These are phyloP conservation scores for Pythium scleroteichum DNA, from an alignment of 352 stramenopile genomes.

Conservation along the genomic window DNA sequence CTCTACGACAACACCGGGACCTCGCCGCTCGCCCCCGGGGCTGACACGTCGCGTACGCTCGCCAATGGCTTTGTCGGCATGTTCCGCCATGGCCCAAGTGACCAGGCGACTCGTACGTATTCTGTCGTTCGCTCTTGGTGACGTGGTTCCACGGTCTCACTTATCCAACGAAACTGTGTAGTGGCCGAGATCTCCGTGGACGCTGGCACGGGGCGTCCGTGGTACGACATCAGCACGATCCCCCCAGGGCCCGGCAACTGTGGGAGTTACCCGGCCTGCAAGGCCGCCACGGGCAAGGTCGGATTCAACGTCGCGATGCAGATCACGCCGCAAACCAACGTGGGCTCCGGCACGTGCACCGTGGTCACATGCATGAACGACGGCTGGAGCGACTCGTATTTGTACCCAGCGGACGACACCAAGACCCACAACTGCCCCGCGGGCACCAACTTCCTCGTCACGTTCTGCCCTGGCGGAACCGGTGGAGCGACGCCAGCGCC, in stretches of 20 bases:
- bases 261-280: constrained; percentile 51
- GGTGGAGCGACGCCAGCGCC: constrained; percentile 28
- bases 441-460: constrained; percentile 58
- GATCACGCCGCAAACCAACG: constrained; percentile 49
- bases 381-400: constrained; percentile 57
- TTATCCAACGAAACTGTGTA: neutral
- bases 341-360: constrained; percentile 41
- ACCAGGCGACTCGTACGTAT: constrained; percentile 39
- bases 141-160: neutral
- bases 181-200: constrained; percentile 28
- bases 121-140: no score
- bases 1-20: constrained; percentile 50
- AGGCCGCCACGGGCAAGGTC: constrained; percentile 43
- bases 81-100: constrained; percentile 52
- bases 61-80: constrained; percentile 50
- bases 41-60: constrained; percentile 35
- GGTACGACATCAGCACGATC: constrained; percentile 35
- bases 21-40: constrained; percentile 29
- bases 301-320: constrained; percentile 69
- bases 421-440: constrained; percentile 63
- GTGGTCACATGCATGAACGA: constrained; percentile 49
- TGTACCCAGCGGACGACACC: constrained; percentile 56
- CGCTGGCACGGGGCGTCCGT: constrained; percentile 9
- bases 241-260: constrained; percentile 50
- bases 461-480: constrained; percentile 58